Base-by-base conservation (phyloP, 805 yeast genomes). In the Candida tammaniensis region DNA sequence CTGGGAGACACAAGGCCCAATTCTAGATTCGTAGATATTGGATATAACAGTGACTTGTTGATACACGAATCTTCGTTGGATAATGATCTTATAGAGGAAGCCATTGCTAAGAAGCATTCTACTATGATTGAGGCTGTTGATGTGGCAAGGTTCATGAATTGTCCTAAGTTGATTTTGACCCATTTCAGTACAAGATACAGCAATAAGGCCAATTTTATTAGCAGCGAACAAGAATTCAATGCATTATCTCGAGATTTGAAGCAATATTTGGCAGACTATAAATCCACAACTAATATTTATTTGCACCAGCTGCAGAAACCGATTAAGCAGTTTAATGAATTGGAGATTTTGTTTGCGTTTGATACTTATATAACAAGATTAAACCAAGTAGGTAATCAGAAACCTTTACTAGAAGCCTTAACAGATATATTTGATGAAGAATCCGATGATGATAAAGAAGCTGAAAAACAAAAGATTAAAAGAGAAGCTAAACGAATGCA, bases 1-100 rank as follows among this genome's bases (percentile, higher is more conserved):
- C 87, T 96, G 2, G 98, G 98, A 9, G 99, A 93, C 54, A 86
- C 98, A 0, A 75, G 97, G 48, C 98, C 98, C 0, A 80, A 78
- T 43, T 51, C 61, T 3, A 60, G 55, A 31, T 88, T 88, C 57
- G 76, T 82, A 0, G 68, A 61, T 2, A 73, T 86, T 34, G 98
- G 96, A 1, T 40, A 52, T 14, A 55, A 65, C 9, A 75, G 86
- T 17, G 91, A 87, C 51, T 55, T 93, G 31, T 68, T 93, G 39
- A 80, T 93, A 31, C 99, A 93, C 57, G 99, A 93, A 56, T 89
- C 97, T 0, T 86, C 98, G 0, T 72, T 93, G 42, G 96, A 86
- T 38, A 86, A 87, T 55, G 85, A 74, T 20, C 66, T 87, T 30
- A 62, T 70, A 5, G 79, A 74, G 35, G 97, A 88, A 55, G 98